Base-by-base conservation (phyloP, 768 basidiomycete genomes). In the Boletus vinaceobasis region DNA sequence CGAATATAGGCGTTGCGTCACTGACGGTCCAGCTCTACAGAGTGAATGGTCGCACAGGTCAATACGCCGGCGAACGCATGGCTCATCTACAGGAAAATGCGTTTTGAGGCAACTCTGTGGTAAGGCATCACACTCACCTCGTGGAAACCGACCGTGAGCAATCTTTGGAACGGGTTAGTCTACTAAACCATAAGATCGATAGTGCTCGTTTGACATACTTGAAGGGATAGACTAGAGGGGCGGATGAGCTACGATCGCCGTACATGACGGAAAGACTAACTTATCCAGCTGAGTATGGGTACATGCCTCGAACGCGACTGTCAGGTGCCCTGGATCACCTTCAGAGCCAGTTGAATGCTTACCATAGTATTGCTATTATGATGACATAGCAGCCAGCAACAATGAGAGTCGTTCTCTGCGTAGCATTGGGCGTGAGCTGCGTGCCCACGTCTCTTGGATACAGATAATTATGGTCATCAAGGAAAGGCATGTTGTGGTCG, bases 81-180 rank as follows among this genome's bases (percentile, higher is more conserved):
- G 78, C 88, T 90, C 88, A 93, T 89, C 89, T 91, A 42, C 7
- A 45, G 46, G 47, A 54, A 23, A 51, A 48, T 29, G 48, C 15
- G 52, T 58, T 33, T 35, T 37, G 7, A 7, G 19, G 17, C 26
- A 36, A 43, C 35, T 39, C 39, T 48, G 42, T 37, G 39, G 42
- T 48, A 14, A 26, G 61, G 69, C 31, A 15, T 19, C n/a, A 17
- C 11, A 31, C 61, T 56, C 60, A 87, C 90, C 76, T 93, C 91
- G 71, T 93, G 91, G 66, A 93, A 92, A 45, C 91, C 91, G 44
- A 93, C 91, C 1, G 91, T 92, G 48, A 93, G 78, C 50, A 93
- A 69, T 63, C 90, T 67, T 90, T 60, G 27, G 31, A 48, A 58
- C 21, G 9, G 31, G 65, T 70, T 47, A 70, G 64, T 45, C 33